Percentiles rank a stretch among this genome's conserved stretches.
Evolutionary conservation across 345 rosid genomes (phyloP).

Genomic region (Fremontodendron californicum): DNA sequence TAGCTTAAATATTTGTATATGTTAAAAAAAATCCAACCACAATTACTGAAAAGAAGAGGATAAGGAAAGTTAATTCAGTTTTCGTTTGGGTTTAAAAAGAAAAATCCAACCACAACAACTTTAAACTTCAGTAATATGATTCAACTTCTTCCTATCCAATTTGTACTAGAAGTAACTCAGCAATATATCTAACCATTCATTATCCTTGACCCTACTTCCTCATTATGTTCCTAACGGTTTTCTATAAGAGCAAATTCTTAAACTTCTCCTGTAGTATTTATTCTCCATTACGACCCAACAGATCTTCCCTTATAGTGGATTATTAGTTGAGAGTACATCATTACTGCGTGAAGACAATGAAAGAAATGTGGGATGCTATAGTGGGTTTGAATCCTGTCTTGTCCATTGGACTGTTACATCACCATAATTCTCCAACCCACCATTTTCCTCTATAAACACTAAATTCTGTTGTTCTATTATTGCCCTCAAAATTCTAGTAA

Average conservation of each 20-base stretch:
- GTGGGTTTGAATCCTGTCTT: neutral
- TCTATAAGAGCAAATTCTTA: neutral
- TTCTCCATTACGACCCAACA: neutral
- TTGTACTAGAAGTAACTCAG: too few species aligned
- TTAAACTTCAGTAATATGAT: too few species aligned
- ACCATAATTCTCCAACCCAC: neutral
- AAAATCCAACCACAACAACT: too few species aligned
- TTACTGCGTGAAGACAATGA: neutral
- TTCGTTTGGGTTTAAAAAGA: too few species aligned
- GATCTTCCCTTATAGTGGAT: neutral
- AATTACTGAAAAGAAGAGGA: too few species aligned
- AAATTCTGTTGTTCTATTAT: neutral
- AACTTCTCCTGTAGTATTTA: neutral
- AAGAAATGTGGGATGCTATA: neutral
- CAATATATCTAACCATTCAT: neutral
- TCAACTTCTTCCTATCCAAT: too few species aligned
- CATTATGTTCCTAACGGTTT: neutral
- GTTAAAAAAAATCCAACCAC: too few species aligned
- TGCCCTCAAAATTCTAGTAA: neutral
- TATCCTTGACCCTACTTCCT: neutral
- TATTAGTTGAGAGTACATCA: neutral
- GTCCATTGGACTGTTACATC: neutral
- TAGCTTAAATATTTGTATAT: too few species aligned
- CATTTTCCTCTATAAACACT: neutral
- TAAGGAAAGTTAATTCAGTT: too few species aligned